Percentiles rank a stretch among this genome's conserved stretches.
Conservation (phyloP, 73 alveolate genomes). For the Paramecium sonneborni region DNA sequence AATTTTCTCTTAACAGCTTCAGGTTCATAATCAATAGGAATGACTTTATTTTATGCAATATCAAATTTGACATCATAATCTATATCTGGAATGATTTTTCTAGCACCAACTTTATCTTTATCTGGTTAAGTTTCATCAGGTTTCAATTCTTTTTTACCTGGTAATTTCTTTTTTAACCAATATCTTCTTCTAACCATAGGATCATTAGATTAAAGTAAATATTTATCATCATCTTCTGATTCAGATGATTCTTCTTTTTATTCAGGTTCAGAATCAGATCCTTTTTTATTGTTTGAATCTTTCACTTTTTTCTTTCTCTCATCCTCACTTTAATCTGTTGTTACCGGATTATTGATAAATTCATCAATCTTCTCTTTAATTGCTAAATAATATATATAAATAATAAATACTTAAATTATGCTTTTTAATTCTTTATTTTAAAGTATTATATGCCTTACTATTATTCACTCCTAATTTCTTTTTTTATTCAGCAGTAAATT, state of each 20-base stretch:
- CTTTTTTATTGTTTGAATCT: not conserved
- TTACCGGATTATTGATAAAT: not conserved
- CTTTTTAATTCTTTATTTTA: slow-evolving; percentile 3
- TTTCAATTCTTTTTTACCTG: not conserved
- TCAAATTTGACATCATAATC: slow-evolving; percentile 30
- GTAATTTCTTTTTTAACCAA: slow-evolving; percentile 33
- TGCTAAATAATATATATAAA: not conserved
- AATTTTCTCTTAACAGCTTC: slow-evolving; percentile 16
- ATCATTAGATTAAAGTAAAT: slow-evolving; percentile 23
- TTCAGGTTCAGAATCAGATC: slow-evolving; percentile 1
- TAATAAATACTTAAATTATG: not conserved
- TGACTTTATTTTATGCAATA: not conserved
- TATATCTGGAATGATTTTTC: not conserved
- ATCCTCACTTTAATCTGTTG: slow-evolving; percentile 21
- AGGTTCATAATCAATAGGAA: slow-evolving; percentile 1
- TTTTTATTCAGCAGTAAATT: slow-evolving; percentile 13
- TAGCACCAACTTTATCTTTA: not conserved
- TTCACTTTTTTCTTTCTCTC: not conserved
- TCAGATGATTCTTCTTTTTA: slow-evolving; percentile 32
- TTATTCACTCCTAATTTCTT: slow-evolving; percentile 31
- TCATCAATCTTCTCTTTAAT: not conserved
- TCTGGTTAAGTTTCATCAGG: not conserved
- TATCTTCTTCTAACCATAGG: slow-evolving; percentile 49
- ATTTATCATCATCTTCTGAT: slow-evolving; percentile 41
- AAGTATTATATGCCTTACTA: not conserved